phyloP scores from a whole-genome alignment of 768 basidiomycete genomes.

The Stropharia rugosoannulata region DNA sequence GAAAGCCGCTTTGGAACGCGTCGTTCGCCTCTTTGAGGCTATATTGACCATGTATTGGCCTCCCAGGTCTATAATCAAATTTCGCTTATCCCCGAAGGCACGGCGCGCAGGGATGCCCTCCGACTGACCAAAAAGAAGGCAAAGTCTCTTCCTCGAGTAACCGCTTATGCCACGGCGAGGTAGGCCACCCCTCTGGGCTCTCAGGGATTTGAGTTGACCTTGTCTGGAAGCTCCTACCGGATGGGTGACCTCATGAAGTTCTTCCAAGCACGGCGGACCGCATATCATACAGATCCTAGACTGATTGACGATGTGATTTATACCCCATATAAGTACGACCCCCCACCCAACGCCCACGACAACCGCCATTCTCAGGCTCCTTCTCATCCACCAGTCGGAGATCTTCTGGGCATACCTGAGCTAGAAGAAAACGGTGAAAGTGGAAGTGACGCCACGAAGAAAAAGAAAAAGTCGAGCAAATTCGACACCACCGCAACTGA shows the following conservation, averaged over 20 bases:
- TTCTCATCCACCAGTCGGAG: constrained; percentile 50
- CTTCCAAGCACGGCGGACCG: constrained; percentile 76
- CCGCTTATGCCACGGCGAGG: constrained; percentile 94
- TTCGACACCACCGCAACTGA: constrained; percentile 65
- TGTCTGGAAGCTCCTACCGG: constrained; percentile 70
- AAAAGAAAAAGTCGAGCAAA: constrained; percentile 59
- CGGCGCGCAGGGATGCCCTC: constrained; percentile 88
- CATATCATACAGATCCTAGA: constrained; percentile 85
- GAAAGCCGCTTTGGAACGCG: not conserved
- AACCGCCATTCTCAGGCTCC: constrained; percentile 21
- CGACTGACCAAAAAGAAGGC: constrained; percentile 93
- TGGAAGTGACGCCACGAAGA: constrained; percentile 28
- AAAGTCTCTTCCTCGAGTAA: constrained; percentile 88
- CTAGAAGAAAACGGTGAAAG: constrained; percentile 40
- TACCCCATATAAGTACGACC: constrained; percentile 85
- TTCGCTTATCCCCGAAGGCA: constrained; percentile 90
- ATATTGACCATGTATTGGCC: constrained; percentile 1
- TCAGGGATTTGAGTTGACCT: not conserved
- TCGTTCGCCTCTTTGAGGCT: not conserved
- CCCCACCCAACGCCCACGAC: constrained; percentile 34
- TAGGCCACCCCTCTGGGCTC: constrained; percentile 26
- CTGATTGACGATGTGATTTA: constrained; percentile 93
- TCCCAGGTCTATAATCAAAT: constrained; percentile 90
- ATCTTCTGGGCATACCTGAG: constrained; percentile 79
- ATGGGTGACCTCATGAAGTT: constrained; percentile 88